Percentiles rank a stretch among this genome's conserved stretches.
phyloP scores from a whole-genome alignment of 306 rosid genomes.

The Citrullus colocynthis region DNA sequence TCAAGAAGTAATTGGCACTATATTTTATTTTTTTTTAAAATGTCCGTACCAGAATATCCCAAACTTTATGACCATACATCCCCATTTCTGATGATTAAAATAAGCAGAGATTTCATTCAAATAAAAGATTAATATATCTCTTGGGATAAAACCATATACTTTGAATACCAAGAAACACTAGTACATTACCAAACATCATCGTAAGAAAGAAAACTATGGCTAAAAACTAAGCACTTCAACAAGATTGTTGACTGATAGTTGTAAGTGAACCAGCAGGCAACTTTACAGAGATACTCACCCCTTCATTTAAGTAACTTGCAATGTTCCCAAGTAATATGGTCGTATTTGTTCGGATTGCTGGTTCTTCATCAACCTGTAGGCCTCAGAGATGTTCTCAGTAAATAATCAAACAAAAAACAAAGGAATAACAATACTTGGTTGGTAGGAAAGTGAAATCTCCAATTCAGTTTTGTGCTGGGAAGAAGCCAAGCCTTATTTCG shows the following conservation, averaged over 20 bases:
- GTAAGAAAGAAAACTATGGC: constrained; percentile 7
- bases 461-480: not conserved
- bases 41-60: not conserved
- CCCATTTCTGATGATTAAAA: not conserved
- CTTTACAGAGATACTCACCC: constrained; percentile 45
- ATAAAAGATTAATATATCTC: not conserved
- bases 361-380: constrained; percentile 93
- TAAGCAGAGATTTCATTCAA: not conserved
- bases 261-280: not conserved
- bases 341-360: constrained; percentile 94
- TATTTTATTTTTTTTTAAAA: no score
- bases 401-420: not conserved
- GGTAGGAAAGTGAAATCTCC: not conserved
- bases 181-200: constrained; percentile 3
- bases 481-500: not conserved
- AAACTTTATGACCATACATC: not conserved
- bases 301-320: constrained; percentile 80
- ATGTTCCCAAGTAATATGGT: constrained; percentile 93
- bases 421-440: not conserved
- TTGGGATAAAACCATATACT: not conserved
- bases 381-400: constrained; percentile 10
- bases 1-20: not conserved
- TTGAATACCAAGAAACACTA: not conserved
- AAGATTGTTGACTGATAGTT: not conserved
- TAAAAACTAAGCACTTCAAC: constrained; percentile 10